Base-by-base conservation (phyloP, 2,329 filamentous ascomycete genomes). In the Sarocladiaceae sp. region DNA sequence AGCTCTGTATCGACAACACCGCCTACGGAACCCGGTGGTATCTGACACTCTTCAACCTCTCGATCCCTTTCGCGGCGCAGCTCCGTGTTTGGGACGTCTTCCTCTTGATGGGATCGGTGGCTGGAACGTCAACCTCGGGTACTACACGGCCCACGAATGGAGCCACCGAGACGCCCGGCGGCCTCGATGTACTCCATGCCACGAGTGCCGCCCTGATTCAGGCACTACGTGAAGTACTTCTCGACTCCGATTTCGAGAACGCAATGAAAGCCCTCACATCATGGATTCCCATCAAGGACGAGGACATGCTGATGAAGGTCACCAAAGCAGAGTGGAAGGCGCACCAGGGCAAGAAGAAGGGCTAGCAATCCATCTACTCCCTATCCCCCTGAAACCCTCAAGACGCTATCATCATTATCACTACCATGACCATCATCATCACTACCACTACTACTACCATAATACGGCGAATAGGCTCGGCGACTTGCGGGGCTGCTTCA, bases 21-120 rank as follows among this genome's bases (percentile, higher is more conserved):
- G 83, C 90, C n/a, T 98, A 96, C 59, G 93, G 90, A 24, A 97
- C 91, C 3, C 77, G 90, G 43, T 98, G 93, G 93, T 98, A 98
- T 60, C 74, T 98, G 43, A 98, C 93, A 2, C 73, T 98, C 7
- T 98, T 98, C 74, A 97, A 97, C 65, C 85, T 97, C 58, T 94
- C 88, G 13, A 87, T 98, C 43, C 93, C 93, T 0, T 98, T 97
- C 56, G 78, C 88, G 0, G 90, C 91, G 3, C 93, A 97, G 63
- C 80, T 98, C 27, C 85, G 93, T 40, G 85, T 98, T 13, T 98
- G 93, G 93, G 93, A 98, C 59, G 86, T 96, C 1, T 97, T 97
- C 65, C 88, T 98, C 78, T 79, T 98, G 12, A 78, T 97, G 11
- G 93, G 91, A 37, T 88, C 32, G 21, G 33, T 27, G 40, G 42